These are phyloP conservation scores for Pyrrhoderma lamaoense DNA, from an alignment of 1,284 basidiomycete species.

Conservation along the genomic window DNA sequence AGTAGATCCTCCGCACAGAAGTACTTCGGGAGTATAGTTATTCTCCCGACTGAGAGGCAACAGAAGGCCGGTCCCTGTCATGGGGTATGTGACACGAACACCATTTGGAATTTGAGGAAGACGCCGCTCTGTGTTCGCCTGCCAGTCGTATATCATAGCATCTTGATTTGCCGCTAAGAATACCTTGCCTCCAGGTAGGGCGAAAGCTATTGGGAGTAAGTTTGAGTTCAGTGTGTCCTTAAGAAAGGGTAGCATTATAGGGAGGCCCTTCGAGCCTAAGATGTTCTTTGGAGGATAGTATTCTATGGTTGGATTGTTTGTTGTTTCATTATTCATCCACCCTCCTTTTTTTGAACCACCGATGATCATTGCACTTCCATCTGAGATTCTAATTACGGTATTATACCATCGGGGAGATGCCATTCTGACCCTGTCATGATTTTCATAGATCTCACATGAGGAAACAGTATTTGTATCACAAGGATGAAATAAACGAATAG, in stretches of 20 bases:
- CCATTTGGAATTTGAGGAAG: conserved; percentile 72
- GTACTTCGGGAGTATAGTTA: conserved; percentile 59
- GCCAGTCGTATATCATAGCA: conserved; percentile 76
- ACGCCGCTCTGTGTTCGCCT: conserved; percentile 51
- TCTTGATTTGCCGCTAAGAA: conserved; percentile 78
- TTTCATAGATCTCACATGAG: conserved; percentile 56
- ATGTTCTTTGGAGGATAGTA: conserved; percentile 74
- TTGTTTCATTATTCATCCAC: conserved; percentile 72
- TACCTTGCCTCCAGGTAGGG: conserved; percentile 63
- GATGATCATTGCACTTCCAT: conserved; percentile 76
- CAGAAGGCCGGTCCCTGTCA: conserved; percentile 65
- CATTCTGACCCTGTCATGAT: conserved; percentile 57
- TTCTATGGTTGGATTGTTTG: conserved; percentile 77
- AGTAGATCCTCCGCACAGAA: conserved; percentile 73
- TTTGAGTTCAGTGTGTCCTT: conserved; percentile 71
- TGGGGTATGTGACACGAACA: conserved; percentile 77
- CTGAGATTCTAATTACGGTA: conserved; percentile 57
- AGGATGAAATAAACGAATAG: conserved; percentile 65
- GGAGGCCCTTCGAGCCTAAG: conserved; percentile 55
- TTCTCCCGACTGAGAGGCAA: conserved; percentile 62
- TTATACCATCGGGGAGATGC: conserved; percentile 74
- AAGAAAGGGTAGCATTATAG: conserved; percentile 57
- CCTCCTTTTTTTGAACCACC: conserved; percentile 75
- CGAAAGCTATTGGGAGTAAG: conserved; percentile 71
- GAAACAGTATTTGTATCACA: conserved; percentile 46